Conservation (phyloP, 805 yeast species). For the Millerozyma miso region DNA sequence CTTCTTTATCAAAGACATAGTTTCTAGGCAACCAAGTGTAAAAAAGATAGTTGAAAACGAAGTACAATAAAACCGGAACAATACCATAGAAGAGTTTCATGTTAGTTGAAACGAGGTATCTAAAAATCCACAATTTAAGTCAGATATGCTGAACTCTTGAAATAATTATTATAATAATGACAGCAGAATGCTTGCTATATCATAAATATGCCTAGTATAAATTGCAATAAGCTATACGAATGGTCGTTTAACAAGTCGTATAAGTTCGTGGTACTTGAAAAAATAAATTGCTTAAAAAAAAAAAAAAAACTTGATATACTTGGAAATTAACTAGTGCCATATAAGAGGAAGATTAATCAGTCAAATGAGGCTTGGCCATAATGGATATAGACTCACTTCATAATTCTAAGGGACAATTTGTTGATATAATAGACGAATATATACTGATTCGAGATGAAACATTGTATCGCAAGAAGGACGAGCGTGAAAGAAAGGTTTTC, state of each 20-base stretch:
- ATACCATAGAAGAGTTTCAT: constrained; percentile 26
- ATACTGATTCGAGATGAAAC: background rate
- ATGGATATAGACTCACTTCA: background rate
- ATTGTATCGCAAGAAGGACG: background rate
- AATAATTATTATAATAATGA: too few relatives aligned
- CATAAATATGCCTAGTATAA: too few relatives aligned
- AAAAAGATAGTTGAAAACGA: constrained; percentile 29
- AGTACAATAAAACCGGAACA: constrained; percentile 20
- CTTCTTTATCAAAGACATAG: constrained; percentile 67
- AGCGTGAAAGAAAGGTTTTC: background rate
- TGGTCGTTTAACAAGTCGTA: background rate
- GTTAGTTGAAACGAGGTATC: too few relatives aligned
- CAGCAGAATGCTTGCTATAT: too few relatives aligned
- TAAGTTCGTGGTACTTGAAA: too few relatives aligned
- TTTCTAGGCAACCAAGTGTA: constrained; percentile 63
- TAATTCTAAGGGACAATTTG: background rate
- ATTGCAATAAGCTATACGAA: background rate
- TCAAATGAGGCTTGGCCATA: too few relatives aligned
- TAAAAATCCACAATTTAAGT: too few relatives aligned
- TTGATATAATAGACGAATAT: background rate
- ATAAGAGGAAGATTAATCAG: too few relatives aligned
- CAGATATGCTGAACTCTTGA: too few relatives aligned
- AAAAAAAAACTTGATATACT: too few relatives aligned
- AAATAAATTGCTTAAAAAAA: too few relatives aligned
- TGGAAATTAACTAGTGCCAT: too few relatives aligned